Evolutionary conservation across 345 rosid genomes (phyloP).

Genomic region (Punica granatum): DNA sequence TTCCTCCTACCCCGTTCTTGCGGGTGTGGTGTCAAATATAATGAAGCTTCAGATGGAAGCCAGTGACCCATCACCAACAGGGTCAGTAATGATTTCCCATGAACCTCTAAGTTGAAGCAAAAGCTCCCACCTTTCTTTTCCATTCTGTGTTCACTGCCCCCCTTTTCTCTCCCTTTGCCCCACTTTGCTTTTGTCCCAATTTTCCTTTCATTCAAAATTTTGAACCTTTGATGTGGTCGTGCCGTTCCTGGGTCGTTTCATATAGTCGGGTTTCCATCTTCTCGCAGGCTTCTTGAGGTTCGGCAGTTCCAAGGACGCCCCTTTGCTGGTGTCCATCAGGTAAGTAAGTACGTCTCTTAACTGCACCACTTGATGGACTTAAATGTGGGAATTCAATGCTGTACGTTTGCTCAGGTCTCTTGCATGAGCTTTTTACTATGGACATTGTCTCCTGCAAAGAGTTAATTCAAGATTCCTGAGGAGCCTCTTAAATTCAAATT

Average conservation of each 20-base stretch:
- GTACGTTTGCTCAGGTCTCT: not conserved
- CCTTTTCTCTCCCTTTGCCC: not conserved
- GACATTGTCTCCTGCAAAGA: not conserved
- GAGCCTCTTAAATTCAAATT: not conserved
- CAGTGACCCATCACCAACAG: slow-evolving; percentile 2
- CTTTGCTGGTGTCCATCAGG: not conserved
- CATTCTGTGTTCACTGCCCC: not conserved
- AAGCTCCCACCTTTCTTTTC: not conserved
- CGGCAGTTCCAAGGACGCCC: not conserved
- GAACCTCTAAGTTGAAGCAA: not conserved
- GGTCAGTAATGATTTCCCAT: not conserved
- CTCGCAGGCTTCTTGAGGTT: not conserved
- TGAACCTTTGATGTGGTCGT: not conserved
- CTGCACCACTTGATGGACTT: not conserved
- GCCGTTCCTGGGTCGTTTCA: not conserved
- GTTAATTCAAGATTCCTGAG: not conserved
- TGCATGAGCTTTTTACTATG: not conserved
- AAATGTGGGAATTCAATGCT: not conserved
- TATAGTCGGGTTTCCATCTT: not conserved
- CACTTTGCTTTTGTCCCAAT: not conserved
- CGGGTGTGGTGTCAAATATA: slow-evolving; percentile 1
- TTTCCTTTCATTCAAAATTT: not conserved
- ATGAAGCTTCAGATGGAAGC: slow-evolving; percentile 2
- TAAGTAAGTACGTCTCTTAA: not conserved
- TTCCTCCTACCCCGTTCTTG: not conserved